These are phyloP conservation scores for Leucosporidium creatinivorum DNA, from an alignment of 768 basidiomycete genomes.

Conservation along the genomic window DNA sequence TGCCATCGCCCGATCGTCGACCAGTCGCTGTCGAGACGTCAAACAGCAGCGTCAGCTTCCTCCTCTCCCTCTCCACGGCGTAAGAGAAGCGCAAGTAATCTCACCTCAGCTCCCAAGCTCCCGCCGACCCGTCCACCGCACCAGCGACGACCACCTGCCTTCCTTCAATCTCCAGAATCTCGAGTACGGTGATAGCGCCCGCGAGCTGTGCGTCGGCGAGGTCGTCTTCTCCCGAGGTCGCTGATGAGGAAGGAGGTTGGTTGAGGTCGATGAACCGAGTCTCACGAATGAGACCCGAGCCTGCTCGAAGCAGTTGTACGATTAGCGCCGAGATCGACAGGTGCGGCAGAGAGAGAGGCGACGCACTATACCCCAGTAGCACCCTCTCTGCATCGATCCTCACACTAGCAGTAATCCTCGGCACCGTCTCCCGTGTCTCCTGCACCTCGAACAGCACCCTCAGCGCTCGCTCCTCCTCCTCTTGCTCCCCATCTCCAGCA, in stretches of 20 bases:
- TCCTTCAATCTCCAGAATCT: slow-evolving; percentile 41
- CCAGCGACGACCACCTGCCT: slow-evolving; percentile 59
- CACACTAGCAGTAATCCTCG: slow-evolving; percentile 45
- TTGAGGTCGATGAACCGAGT: not conserved
- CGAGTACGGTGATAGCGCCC: slow-evolving; percentile 18
- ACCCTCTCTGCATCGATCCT: slow-evolving; percentile 56
- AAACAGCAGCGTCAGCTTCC: not conserved
- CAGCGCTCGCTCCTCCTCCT: too few species aligned
- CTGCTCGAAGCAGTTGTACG: too few species aligned
- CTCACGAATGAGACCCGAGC: not conserved
- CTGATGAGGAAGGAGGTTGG: too few species aligned
- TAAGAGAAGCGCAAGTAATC: slow-evolving; percentile 33
- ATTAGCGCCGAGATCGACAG: not conserved
- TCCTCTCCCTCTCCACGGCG: too few species aligned
- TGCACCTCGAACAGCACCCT: too few species aligned
- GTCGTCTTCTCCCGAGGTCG: too few species aligned
- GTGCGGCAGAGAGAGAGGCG: too few species aligned
- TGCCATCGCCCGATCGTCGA: slow-evolving; percentile 64
- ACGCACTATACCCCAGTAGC: slow-evolving; percentile 61
- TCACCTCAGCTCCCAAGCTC: slow-evolving; percentile 63
- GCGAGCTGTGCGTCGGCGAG: not conserved
- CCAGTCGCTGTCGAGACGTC: slow-evolving; percentile 52
- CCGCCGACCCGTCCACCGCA: slow-evolving; percentile 67
- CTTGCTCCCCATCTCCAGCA: too few species aligned
- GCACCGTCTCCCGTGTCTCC: too few species aligned